These are phyloP conservation scores for Lumnitzera littorea DNA, from an alignment of 345 rosid species.

Conservation along the genomic window DNA sequence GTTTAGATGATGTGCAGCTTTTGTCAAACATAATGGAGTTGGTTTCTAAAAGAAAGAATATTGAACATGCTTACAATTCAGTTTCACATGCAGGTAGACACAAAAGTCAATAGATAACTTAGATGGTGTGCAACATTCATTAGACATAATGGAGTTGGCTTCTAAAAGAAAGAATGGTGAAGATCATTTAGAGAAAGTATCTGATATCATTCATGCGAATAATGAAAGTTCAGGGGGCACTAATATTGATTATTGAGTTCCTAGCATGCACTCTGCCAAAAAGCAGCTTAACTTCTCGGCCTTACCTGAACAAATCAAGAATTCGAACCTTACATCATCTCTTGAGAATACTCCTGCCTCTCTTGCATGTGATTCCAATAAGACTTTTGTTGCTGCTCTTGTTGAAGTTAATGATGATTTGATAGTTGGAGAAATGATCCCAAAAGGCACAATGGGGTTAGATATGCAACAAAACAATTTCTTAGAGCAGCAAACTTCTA, in stretches of 20 bases:
- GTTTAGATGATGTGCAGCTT: constrained; percentile 23
- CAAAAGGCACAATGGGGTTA: constrained; percentile 16
- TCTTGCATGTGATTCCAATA: constrained; percentile 5
- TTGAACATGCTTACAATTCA: constrained; percentile 16
- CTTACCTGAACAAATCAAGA: constrained; percentile 22
- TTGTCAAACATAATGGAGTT: constrained; percentile 18
- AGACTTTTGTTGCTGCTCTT: constrained; percentile 19
- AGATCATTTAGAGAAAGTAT: constrained; percentile 9
- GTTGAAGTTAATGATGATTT: constrained; percentile 23
- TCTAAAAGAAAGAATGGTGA: constrained; percentile 13
- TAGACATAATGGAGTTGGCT: constrained; percentile 15
- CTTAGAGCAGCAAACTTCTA: constrained; percentile 24
- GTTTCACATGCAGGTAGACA: constrained; percentile 20
- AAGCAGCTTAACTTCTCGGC: constrained; percentile 18
- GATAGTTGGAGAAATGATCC: constrained; percentile 15
- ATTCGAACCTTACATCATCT: constrained; percentile 11
- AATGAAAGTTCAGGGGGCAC: background rate
- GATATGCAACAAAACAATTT: constrained; percentile 25
- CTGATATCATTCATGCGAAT: background rate
- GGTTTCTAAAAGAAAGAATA: constrained; percentile 27
- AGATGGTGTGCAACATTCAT: too few species aligned
- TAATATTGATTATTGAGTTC: background rate
- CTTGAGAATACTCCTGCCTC: constrained; percentile 11
- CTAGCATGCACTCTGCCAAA: constrained; percentile 1
- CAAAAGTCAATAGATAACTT: constrained; percentile 10